Evolutionary conservation across 2,329 filamentous ascomycete genomes (phyloP).

Genomic region (Aspergillus thermomutatus): DNA sequence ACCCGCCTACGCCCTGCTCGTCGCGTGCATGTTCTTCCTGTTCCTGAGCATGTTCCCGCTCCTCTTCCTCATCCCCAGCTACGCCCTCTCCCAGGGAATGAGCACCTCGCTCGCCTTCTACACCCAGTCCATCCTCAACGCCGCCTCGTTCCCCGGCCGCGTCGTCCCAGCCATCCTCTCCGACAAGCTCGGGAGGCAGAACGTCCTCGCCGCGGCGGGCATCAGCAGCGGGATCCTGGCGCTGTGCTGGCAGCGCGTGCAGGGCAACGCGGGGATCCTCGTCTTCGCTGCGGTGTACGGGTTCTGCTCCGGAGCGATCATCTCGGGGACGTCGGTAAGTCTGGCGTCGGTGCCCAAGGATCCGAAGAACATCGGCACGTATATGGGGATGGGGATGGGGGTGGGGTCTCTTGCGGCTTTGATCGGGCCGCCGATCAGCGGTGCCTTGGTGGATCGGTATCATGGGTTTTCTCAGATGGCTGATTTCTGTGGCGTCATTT

Average conservation of each 20-base stretch:
- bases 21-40: constrained; percentile 17
- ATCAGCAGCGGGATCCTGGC: constrained; percentile 26
- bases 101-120: constrained; percentile 22
- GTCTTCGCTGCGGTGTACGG: constrained; percentile 31
- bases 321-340: constrained; percentile 19
- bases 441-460: constrained; percentile 3
- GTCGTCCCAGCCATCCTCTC: constrained; percentile 32
- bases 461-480: background rate
- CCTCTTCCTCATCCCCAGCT: constrained; percentile 31
- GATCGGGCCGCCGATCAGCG: constrained; percentile 6
- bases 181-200: constrained; percentile 23
- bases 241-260: constrained; percentile 26
- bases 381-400: constrained; percentile 20
- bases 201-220: constrained; percentile 17
- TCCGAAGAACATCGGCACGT: constrained; percentile 16
- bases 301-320: constrained; percentile 33
- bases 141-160: constrained; percentile 33
- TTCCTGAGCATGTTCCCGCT: constrained; percentile 28
- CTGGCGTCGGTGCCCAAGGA: constrained; percentile 13
- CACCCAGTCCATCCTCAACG: constrained; percentile 31
- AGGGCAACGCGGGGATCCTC: constrained; percentile 25
- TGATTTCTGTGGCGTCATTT: background rate
- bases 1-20: constrained; percentile 16
- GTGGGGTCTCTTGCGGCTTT: constrained; percentile 1
- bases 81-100: constrained; percentile 23